Base-by-base conservation (phyloP, 148 eudicot species). In the Rhododendron mucronatum region DNA sequence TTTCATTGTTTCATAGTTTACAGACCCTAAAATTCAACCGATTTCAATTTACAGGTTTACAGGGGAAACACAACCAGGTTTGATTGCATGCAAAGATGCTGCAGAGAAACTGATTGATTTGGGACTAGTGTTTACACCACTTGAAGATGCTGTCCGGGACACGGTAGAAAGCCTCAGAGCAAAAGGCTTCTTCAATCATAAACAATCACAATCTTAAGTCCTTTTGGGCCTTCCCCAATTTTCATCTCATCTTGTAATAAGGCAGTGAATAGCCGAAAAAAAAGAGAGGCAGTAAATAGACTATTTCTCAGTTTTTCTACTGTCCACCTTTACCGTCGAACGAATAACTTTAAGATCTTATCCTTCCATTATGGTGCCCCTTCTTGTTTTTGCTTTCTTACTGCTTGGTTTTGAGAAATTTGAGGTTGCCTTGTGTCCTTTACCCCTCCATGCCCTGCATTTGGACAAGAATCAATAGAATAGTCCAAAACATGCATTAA, bases 61-160 rank as follows among this genome's bases (percentile, higher is more conserved):
- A 3, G 93, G 94, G 44, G 95, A 93, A 89, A 93, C 97, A 28
- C 97, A 96, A 85, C 96, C 98, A 2, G 98, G 98, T 26, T 80
- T 96, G 84, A 81, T 89, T 88, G 87, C 91, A 45, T 91, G 94
- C 92, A 83, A 90, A 86, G 96, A 93, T 82, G 96, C 98, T 84
- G 95, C 98, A 33, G 95, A 93, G 92, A 94, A 88, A 91, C 79
- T 90, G 90, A 94, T 93, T 78, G 80, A 92, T 85, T 87, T 94
- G 86, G 97, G 97, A 84, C 91, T 96, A 84, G 91, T 86, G 35
- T 96, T 96, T 71, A 93, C 94, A 37, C 95, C 95, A 45, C 86
- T 93, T 41, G 93, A 95, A 88, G 95, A 92, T 86, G 95, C 93
- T 61, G 91, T 93, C 77, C 71, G 83, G 84, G 98, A 93, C 82